These are phyloP conservation scores for Anisodus tanguticus DNA, from an alignment of 257 asterid genomes.

Conservation along the genomic window DNA sequence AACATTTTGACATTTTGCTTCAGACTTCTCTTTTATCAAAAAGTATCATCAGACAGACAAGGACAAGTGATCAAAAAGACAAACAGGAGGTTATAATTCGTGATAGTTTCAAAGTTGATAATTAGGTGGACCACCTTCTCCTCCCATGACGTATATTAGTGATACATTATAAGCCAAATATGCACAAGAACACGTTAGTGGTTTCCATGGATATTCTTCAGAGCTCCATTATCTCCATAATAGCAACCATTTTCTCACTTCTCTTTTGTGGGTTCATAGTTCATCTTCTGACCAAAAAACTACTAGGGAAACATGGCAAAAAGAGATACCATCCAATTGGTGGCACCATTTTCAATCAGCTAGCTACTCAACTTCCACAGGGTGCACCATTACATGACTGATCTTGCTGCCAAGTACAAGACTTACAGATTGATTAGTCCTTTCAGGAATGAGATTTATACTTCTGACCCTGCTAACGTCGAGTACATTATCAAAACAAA, in stretches of 20 bases:
- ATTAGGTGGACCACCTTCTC: not conserved
- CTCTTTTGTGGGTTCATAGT: slow-evolving; percentile 25
- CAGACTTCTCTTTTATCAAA: not conserved
- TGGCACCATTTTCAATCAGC: slow-evolving; percentile 44
- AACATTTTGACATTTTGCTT: not conserved
- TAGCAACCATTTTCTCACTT: slow-evolving; percentile 34
- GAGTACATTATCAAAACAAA: slow-evolving; percentile 50
- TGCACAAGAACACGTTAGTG: not conserved
- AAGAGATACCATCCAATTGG: slow-evolving; percentile 46
- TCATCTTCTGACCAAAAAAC: not conserved
- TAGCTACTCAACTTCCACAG: slow-evolving; percentile 41
- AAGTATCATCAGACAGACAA: not conserved
- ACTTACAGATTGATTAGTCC: slow-evolving; percentile 43
- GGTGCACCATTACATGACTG: slow-evolving; percentile 45
- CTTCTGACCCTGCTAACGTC: slow-evolving; percentile 47
- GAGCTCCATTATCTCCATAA: slow-evolving; percentile 6
- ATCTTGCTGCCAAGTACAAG: slow-evolving; percentile 41
- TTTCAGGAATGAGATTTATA: slow-evolving; percentile 39
- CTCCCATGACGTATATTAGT: not conserved
- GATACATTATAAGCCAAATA: not conserved
- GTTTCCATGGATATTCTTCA: slow-evolving; percentile 30
- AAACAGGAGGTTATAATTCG: not conserved
- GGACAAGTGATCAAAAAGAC: not conserved
- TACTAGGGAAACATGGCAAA: not conserved
- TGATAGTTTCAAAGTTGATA: too few relatives aligned